These are phyloP conservation scores for Rhizopus sp. DNA, from an alignment of 371 early-diverging fungal genomes.

Conservation along the genomic window DNA sequence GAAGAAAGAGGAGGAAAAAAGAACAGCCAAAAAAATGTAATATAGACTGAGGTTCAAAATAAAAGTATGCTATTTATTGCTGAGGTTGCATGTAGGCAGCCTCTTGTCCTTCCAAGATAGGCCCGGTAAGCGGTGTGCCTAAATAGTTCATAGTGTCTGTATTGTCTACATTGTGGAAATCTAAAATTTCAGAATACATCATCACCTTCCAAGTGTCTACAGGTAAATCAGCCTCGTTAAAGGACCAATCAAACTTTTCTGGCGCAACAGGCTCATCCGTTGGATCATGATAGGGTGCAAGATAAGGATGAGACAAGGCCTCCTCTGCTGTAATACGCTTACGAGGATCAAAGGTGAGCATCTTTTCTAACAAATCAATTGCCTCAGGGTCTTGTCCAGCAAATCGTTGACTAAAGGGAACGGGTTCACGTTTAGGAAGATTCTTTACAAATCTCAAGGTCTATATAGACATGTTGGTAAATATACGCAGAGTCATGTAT, in stretches of 20 bases:
- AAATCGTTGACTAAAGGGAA: constrained; percentile 73
- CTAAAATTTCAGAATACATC: constrained; percentile 74
- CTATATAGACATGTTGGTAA: constrained; percentile 34
- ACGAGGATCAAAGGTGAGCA: constrained; percentile 93
- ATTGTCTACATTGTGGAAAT: constrained; percentile 64
- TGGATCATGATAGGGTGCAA: constrained; percentile 93
- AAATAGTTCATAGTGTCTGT: constrained; percentile 41
- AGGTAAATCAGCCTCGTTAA: constrained; percentile 88
- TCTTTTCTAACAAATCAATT: constrained; percentile 84
- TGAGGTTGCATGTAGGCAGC: constrained; percentile 32
- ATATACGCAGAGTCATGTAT: not conserved
- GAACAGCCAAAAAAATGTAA: not conserved
- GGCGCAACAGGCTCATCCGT: constrained; percentile 88
- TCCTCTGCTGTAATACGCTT: constrained; percentile 88
- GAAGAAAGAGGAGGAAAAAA: not conserved
- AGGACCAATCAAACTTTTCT: constrained; percentile 92
- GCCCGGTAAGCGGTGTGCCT: constrained; percentile 46
- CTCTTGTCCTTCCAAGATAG: constrained; percentile 34
- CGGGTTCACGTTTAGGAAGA: constrained; percentile 77
- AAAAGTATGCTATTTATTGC: not conserved
- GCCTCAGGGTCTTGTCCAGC: constrained; percentile 62
- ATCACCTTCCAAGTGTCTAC: constrained; percentile 88
- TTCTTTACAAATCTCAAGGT: constrained; percentile 91
- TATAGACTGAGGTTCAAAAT: not conserved
- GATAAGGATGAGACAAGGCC: constrained; percentile 82